Evolutionary conservation across 192 early-diverging fungal species (phyloP), one percentile per base, ranked within the genome.

Genomic region (Chytriomyces hyalinus): DNA sequence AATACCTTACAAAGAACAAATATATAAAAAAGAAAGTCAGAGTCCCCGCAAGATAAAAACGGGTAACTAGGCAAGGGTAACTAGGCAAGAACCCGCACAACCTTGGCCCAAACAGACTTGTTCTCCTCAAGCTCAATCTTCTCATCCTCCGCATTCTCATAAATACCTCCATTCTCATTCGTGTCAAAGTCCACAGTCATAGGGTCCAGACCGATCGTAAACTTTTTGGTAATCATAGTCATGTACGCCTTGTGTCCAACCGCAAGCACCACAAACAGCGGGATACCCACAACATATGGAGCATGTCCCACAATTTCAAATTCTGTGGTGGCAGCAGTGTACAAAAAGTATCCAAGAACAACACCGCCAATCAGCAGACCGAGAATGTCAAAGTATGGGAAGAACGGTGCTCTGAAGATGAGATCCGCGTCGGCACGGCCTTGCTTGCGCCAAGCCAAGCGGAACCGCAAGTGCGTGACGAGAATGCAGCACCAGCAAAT

Each of bases 381-480:
- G 22, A 78, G 7, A 45, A 62, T 51, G 70, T 78, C 77, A 63
- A 70, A 70, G 70, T 65, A 73, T n/a, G 77, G 77, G 51, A 60
- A 70, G 24, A 61, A 68, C 1, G 77, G 77, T 11, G 77, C 77
- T 17, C 26, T 4, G 77, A 66, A 78, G 22, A 65, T 22, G 17
- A 78, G 60, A 24, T 78, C 77, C 48, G 53, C 49, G 61, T 72
- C 69, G 49, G 15, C 48, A 15, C 68, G 28, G 10, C 70, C 70
- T 60, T 78, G 77, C 24, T 13, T 59, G 11, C 72, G 22, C 72
- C 72, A 81, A 6, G 81, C 84, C 11, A n/a, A 1, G 20, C 85
- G 78, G 83, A 86, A 86, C 5, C 80, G 71, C 61, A 78, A 76
- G 63, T 85, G 84, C 11, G 85, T 83, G n/a, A 80, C 47, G n/a